Base-by-base conservation (phyloP, 2,329 filamentous ascomycete species). In the Escovopsis sp. region DNA sequence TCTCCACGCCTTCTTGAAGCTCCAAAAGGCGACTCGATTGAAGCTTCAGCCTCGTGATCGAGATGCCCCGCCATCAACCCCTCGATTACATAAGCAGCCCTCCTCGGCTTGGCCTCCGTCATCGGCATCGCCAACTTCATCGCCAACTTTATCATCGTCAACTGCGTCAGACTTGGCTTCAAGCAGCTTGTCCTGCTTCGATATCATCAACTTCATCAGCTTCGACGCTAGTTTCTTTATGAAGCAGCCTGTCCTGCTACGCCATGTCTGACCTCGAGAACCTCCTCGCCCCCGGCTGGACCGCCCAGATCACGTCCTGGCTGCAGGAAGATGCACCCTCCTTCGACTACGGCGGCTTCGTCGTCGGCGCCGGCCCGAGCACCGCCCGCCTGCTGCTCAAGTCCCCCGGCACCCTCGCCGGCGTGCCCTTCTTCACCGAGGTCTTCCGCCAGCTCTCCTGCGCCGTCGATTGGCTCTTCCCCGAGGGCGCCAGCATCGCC, bases 271-370 rank as follows among this genome's bases (percentile, higher is more conserved):
- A 32, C 7, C 64, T 71, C 41, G 65, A 66, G 54, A 77, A 94
- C 59, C 76, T 96, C 49, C 78, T 96, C 36, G 88, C 89, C 0
- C 75, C 80, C 19, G 83, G 80, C 49, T 95, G 86, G 77, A 94
- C 89, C 60, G 73, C 79, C 40, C 75, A 80, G 50, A 77, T 95
- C 48, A 75, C 80, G 23, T 66, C 75, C 55, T 98, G 91, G 91
- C 81, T 95, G 12, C 84, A 87, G 55, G 91, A 98, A 65, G 91
- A 98, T 66, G 93, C 87, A 3, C 91, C 91, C 4, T 91, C 85
- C 42, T 89, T 94, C 64, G 91, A 98, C 70, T 95, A 94, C 60
- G 91, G 85, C 55, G 91, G 91, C 47, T 98, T 94, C 62, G 91
- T 98, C 6, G 91, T 98, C 23, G 91, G 91, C 49, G 76, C 83